Base-by-base conservation (phyloP, 345 rosid genomes). In the Nephelium lappaceum region DNA sequence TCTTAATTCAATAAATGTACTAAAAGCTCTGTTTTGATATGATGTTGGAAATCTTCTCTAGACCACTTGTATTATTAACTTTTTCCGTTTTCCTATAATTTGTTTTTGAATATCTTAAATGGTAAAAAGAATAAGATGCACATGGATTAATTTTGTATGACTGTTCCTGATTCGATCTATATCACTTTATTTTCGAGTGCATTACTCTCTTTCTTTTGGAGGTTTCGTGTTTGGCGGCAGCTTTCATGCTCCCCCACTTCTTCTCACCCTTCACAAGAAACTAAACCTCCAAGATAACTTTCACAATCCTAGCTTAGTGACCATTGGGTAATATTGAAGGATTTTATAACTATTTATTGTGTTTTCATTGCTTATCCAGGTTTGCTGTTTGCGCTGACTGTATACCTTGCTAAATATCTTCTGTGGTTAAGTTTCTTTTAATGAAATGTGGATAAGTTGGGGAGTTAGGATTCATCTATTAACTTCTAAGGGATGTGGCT, bases 311-410 rank as follows among this genome's bases (percentile, higher is more conserved):
- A 8, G 24, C 19, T 49, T 49, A 51, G 18, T 49, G 74, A 53
- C 43, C 21, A 24, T 24, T 25, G 67, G 67, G 6, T 9, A 25
- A 24, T 16, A 27, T 38, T 60, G 38, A 73, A 60, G 36, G 55
- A 73, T 73, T 73, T 23, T 73, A n/a, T 58, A 21, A 12, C 16
- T 55, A 41, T 23, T 72, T 73, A 41, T 69, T 11, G 18, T 15
- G 21, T 67, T 15, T 36, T 18, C 67, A 64, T 27, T 64, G 9
- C 31, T 64, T 19, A 0, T 4, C 18, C 36, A 11, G n/a, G 70
- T 18, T 67, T 16, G 45, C 24, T 67, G 45, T 41, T 67, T 67
- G 24, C 16, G 42, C 3, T 67, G 14, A 38, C 10, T n/a, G 6
- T 67, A 64, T 67, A 36, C 5, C 18, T 63, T 63, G 6, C 16